Evolutionary conservation across 106 monocot species (phyloP).

Genomic region (Ottelia alismoides): DNA sequence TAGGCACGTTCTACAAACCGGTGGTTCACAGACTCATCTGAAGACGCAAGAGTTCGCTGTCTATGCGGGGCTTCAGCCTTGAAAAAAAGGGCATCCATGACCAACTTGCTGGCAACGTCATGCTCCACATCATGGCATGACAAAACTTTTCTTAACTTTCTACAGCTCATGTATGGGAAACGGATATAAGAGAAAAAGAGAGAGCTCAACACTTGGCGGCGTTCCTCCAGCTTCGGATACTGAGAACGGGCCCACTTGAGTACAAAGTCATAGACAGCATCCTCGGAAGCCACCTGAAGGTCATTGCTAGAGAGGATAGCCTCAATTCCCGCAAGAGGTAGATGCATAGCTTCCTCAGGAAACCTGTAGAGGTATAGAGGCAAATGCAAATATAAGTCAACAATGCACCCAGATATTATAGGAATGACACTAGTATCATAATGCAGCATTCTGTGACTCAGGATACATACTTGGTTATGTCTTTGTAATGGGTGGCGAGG

Average conservation of each 20-base stretch:
- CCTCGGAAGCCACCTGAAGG: slow-evolving; percentile 16
- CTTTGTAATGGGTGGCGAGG: slow-evolving; percentile 4
- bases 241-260: slow-evolving; percentile 12
- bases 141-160: slow-evolving; percentile 10
- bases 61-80: slow-evolving; percentile 6
- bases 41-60: slow-evolving; percentile 4
- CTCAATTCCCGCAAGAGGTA: slow-evolving; percentile 11
- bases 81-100: slow-evolving; percentile 12
- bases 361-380: not conserved
- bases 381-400: not conserved
- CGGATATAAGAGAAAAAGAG: slow-evolving; percentile 3
- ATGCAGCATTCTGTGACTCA: not conserved
- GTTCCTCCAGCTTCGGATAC: slow-evolving; percentile 8
- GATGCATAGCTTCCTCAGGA: slow-evolving; percentile 8
- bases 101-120: slow-evolving; percentile 2
- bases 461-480: slow-evolving; percentile 11
- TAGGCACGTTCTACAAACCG: slow-evolving; percentile 6
- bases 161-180: slow-evolving; percentile 10
- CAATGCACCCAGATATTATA: not conserved
- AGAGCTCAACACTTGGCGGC: slow-evolving; percentile 1
- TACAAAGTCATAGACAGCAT: slow-evolving; percentile 10
- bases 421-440: too few relatives aligned
- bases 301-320: slow-evolving; percentile 9
- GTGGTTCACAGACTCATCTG: not conserved
- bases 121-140: slow-evolving; percentile 10